A percentile compares a stretch with the other conserved stretches of the same genome.
Evolutionary conservation across 1,284 basidiomycete genomes (phyloP).

Genomic region (Peniophora sp.): DNA sequence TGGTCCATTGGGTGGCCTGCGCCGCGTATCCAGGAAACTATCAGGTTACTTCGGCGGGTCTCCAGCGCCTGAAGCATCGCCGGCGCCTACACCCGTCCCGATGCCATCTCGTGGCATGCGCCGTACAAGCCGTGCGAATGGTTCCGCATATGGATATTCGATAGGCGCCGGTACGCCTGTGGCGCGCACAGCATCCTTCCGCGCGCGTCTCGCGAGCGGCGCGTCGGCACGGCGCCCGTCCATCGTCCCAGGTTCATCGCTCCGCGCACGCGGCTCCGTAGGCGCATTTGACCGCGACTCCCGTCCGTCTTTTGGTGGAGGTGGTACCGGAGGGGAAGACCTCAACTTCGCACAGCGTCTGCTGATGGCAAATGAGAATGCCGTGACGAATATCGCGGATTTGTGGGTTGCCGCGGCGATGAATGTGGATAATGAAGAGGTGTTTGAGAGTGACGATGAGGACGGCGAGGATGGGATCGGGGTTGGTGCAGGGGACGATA

Average conservation of each 20-base stretch:
- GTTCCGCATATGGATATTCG: conserved; percentile 73
- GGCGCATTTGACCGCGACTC: conserved; percentile 24
- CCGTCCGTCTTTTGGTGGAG: conserved; percentile 28
- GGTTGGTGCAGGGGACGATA: conserved; percentile 18
- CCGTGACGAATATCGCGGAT: conserved; percentile 84
- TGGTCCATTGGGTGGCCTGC: conserved; percentile 19
- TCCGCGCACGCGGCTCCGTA: conserved; percentile 43
- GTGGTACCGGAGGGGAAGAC: conserved; percentile 38
- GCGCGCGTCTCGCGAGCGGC: conserved; percentile 36
- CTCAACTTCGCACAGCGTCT: conserved; percentile 84
- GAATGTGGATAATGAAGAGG: conserved; percentile 80
- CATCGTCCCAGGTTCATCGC: conserved; percentile 9
- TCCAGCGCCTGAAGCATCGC: conserved; percentile 21
- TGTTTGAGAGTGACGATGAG: conserved; percentile 44
- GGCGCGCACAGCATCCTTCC: conserved; percentile 36
- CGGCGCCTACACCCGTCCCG: conserved; percentile 41
- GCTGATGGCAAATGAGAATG: conserved; percentile 87
- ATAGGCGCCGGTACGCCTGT: conserved; percentile 19
- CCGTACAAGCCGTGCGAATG: conserved; percentile 50
- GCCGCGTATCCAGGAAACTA: conserved; percentile 35
- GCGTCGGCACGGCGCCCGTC: conserved; percentile 1
- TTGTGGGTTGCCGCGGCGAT: conserved; percentile 92
- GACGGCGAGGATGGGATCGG: conserved; percentile 14
- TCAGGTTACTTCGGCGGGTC: conserved; percentile 43
- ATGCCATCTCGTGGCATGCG: conserved; percentile 41